These are phyloP conservation scores for Stephania cephalantha DNA, from an alignment of 164 flowering plant species.

Conservation along the genomic window DNA sequence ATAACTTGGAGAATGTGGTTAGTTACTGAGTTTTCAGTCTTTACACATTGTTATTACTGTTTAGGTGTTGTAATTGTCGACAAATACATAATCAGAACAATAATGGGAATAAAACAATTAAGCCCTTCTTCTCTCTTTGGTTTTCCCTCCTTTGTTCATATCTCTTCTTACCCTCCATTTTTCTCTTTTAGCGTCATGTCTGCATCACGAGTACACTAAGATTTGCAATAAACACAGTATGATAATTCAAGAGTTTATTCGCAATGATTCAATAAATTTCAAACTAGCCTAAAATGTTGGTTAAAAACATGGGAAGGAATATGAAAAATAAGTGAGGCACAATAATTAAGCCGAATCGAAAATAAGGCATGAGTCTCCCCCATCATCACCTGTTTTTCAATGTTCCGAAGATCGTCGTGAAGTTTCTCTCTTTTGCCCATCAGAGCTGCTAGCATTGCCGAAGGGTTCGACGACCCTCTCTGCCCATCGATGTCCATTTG, in stretches of 20 bases:
- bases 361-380: neutral
- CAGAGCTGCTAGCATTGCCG: conserved; percentile 61
- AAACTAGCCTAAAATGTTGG: neutral
- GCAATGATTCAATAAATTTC: neutral
- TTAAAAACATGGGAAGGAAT: neutral
- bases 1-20: too few relatives aligned
- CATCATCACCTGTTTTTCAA: conserved; percentile 65
- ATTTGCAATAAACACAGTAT: neutral
- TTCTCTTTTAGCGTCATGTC: too few relatives aligned
- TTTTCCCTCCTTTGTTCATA: too few relatives aligned
- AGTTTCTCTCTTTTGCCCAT: conserved; percentile 70
- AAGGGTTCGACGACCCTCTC: conserved; percentile 48
- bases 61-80: too few relatives aligned
- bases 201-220: too few relatives aligned
- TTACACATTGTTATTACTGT: too few relatives aligned
- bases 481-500: conserved; percentile 31
- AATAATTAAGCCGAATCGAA: neutral
- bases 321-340: too few relatives aligned
- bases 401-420: conserved; percentile 75
- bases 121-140: too few relatives aligned
- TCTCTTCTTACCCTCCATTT: too few relatives aligned
- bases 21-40: too few relatives aligned
- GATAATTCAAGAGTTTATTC: neutral
- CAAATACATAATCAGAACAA: too few relatives aligned
- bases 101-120: too few relatives aligned